Evolutionary conservation across 208 protist genomes (phyloP).

Genomic region (Wallacemonas sp.): DNA sequence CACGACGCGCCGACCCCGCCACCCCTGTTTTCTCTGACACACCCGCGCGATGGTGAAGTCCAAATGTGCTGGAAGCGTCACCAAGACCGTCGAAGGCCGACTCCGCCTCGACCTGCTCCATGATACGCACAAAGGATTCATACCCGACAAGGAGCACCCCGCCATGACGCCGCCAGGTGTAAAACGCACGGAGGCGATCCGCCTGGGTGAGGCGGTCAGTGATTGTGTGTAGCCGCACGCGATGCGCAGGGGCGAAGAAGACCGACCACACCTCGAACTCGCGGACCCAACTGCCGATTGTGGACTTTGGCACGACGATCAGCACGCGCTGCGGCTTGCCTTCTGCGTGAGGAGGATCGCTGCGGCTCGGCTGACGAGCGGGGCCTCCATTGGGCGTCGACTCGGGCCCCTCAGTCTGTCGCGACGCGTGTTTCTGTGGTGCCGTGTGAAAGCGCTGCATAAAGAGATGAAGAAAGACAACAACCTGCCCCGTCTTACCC

Average conservation of each 20-base stretch:
- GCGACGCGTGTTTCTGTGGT: too few species aligned
- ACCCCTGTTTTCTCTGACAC: too few species aligned
- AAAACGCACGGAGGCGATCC: constrained; percentile 36
- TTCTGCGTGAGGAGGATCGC: not conserved
- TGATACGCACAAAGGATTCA: constrained; percentile 64
- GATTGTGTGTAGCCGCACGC: constrained; percentile 24
- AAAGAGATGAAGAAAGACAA: constrained; percentile 83
- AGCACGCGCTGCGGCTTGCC: constrained; percentile 35
- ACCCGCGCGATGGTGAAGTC: constrained; percentile 7
- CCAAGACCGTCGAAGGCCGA: constrained; percentile 16
- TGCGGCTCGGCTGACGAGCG: too few species aligned
- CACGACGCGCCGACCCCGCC: too few species aligned
- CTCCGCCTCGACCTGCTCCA: constrained; percentile 39
- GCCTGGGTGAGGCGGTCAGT: not conserved
- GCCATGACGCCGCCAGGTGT: constrained; percentile 48
- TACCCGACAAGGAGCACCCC: constrained; percentile 79
- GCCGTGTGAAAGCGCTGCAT: constrained; percentile 21
- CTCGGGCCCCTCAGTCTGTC: too few species aligned
- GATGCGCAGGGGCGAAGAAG: constrained; percentile 48
- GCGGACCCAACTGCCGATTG: constrained; percentile 46
- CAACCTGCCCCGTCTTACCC: constrained; percentile 85
- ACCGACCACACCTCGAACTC: constrained; percentile 70
- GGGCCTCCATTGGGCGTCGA: too few species aligned
- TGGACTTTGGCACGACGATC: constrained; percentile 79
- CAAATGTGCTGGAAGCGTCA: not conserved